These are phyloP conservation scores for Glycine tomentella DNA, from an alignment of 306 rosid genomes.

Conservation along the genomic window DNA sequence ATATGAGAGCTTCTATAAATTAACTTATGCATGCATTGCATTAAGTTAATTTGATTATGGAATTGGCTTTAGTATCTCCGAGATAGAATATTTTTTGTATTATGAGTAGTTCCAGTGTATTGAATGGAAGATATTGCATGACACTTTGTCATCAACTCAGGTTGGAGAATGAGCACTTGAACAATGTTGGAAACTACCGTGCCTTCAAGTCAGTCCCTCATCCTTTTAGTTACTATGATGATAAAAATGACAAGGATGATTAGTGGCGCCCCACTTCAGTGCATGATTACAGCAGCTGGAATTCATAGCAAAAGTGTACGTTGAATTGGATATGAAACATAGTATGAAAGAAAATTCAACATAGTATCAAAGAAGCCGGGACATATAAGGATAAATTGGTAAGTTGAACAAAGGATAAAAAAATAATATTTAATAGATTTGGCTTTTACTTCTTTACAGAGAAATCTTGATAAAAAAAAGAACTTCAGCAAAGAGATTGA, in stretches of 20 bases:
- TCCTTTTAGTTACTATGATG: too few relatives aligned
- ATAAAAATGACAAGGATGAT: slow-evolving; percentile 47
- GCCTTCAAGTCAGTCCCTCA: too few relatives aligned
- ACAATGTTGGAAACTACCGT: slow-evolving; percentile 62
- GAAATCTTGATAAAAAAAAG: not conserved
- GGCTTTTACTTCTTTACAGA: slow-evolving; percentile 22
- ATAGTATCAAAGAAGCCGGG: not conserved
- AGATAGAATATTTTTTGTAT: too few relatives aligned
- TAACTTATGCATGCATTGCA: too few relatives aligned
- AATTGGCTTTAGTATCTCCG: too few relatives aligned
- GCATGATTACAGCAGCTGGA: slow-evolving; percentile 3
- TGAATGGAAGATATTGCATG: too few relatives aligned
- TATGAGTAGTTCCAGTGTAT: too few relatives aligned
- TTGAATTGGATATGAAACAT: not conserved
- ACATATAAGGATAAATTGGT: not conserved
- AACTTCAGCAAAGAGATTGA: too few relatives aligned
- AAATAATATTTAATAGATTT: not conserved
- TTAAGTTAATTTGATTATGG: too few relatives aligned
- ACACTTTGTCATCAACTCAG: too few relatives aligned
- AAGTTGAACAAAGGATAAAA: not conserved
- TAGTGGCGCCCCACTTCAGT: slow-evolving; percentile 29
- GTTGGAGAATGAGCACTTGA: slow-evolving; percentile 54
- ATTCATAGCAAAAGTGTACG: too few relatives aligned
- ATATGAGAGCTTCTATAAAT: too few relatives aligned
- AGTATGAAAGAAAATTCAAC: not conserved